phyloP scores from a whole-genome alignment of 2,329 filamentous ascomycete genomes.

The Aureobasidium sp. region DNA sequence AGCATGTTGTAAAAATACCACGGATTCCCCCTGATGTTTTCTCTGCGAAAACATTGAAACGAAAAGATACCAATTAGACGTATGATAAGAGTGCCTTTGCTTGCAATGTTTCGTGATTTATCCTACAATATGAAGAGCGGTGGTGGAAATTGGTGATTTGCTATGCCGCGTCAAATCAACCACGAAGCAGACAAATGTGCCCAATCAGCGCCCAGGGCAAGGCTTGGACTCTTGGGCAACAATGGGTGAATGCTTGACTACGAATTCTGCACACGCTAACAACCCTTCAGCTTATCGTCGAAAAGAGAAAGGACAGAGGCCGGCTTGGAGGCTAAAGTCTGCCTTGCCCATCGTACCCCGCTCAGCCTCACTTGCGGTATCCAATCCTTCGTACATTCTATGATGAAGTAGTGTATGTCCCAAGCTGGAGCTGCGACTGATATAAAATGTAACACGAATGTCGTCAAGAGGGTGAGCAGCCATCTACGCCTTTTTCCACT shows the following conservation, averaged over 20 bases:
- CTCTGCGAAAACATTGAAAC: neutral
- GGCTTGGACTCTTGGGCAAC: neutral
- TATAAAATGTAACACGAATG: neutral
- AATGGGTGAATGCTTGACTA: neutral
- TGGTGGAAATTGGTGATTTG: neutral
- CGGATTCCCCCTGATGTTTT: neutral
- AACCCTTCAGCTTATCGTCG: neutral
- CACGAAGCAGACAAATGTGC: neutral
- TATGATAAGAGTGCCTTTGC: neutral
- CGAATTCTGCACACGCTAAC: neutral
- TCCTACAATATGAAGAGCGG: neutral
- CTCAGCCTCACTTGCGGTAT: neutral
- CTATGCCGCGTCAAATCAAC: neutral
- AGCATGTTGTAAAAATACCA: conserved; percentile 5
- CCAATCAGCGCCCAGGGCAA: neutral
- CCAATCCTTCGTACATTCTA: neutral
- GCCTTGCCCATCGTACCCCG: neutral
- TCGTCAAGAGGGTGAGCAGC: neutral
- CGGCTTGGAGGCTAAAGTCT: neutral
- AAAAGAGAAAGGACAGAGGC: neutral
- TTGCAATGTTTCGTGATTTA: neutral
- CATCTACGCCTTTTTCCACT: neutral
- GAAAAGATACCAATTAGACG: conserved; percentile 5
- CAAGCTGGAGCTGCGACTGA: too few relatives aligned
- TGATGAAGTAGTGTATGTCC: neutral